Conservation (phyloP, 331 rosid genomes). For the Prunus yedoensis region DNA sequence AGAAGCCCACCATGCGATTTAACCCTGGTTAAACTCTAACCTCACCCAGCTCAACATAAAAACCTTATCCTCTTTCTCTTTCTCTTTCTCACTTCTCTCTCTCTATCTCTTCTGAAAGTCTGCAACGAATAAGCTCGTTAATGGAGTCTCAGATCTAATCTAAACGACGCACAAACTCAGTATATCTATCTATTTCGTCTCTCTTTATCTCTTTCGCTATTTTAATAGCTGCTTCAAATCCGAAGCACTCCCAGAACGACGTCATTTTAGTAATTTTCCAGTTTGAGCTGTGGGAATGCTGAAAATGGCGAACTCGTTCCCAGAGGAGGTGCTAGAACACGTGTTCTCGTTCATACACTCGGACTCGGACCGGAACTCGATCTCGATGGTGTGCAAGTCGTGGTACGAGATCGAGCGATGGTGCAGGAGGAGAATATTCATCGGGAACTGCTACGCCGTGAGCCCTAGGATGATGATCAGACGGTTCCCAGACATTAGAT, state of each 20-base stretch:
- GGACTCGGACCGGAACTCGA: conserved; percentile 69
- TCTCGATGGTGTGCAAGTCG: conserved; percentile 76
- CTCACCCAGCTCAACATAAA: conserved; percentile 40
- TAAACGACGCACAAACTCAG: not conserved
- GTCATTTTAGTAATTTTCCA: not conserved
- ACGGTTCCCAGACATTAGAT: conserved; percentile 86
- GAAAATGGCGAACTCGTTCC: conserved; percentile 65
- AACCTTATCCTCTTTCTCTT: conserved; percentile 48
- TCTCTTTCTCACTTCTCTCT: not conserved
- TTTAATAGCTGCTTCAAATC: not conserved
- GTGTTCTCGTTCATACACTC: conserved; percentile 70
- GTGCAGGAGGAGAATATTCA: conserved; percentile 68
- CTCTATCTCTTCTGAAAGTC: conserved; percentile 15
- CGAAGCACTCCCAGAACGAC: not conserved
- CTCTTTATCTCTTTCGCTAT: not conserved
- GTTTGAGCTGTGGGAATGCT: conserved; percentile 29
- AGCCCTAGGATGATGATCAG: conserved; percentile 58
- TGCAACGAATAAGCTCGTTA: conserved; percentile 24
- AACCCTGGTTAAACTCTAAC: conserved; percentile 72
- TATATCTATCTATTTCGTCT: not conserved
- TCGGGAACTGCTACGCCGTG: conserved; percentile 89
- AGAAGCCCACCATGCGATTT: conserved; percentile 40
- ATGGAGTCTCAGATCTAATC: conserved; percentile 81
- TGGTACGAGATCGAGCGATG: conserved; percentile 95
- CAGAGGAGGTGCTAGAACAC: conserved; percentile 84